A percentile compares a stretch with the other conserved stretches of the same genome.
Conservation (phyloP, 768 basidiomycete species). For the Russula sp. region DNA sequence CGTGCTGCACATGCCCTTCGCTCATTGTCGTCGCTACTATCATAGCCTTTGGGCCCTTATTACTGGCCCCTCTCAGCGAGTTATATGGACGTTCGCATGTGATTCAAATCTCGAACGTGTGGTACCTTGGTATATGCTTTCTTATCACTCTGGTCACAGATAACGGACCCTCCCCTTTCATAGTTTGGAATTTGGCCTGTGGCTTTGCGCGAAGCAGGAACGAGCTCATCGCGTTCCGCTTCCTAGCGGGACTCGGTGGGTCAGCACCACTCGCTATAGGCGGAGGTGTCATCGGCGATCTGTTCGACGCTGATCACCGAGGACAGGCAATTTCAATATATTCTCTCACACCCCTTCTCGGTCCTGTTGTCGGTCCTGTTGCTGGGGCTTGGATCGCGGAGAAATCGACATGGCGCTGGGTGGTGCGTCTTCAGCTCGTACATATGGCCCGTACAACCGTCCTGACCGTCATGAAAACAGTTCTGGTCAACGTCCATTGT, state of each 20-base stretch:
- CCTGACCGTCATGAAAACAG: slow-evolving; percentile 28
- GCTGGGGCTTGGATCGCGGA: slow-evolving; percentile 65
- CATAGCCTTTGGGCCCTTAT: slow-evolving; percentile 43
- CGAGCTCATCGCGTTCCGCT: slow-evolving; percentile 61
- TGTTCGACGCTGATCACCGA: slow-evolving; percentile 55
- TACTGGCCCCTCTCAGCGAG: slow-evolving; percentile 61
- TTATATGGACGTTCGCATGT: slow-evolving; percentile 62
- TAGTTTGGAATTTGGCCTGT: slow-evolving; percentile 52
- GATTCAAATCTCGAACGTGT: slow-evolving; percentile 57
- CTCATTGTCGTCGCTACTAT: not conserved
- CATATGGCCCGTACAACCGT: not conserved
- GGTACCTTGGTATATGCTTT: slow-evolving; percentile 48
- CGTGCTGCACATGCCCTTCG: not conserved
- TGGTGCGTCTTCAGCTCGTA: slow-evolving; percentile 36
- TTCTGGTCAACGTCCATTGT: slow-evolving; percentile 68
- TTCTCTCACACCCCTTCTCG: slow-evolving; percentile 59
- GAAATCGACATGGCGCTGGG: slow-evolving; percentile 67
- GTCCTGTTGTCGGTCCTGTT: slow-evolving; percentile 59
- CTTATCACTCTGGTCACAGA: not conserved
- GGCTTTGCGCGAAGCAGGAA: slow-evolving; percentile 54
- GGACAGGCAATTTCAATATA: slow-evolving; percentile 61
- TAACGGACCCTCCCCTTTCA: not conserved
- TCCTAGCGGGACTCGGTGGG: slow-evolving; percentile 66
- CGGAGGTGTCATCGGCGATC: slow-evolving; percentile 63
- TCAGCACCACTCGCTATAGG: slow-evolving; percentile 62